Percentiles rank a stretch among this genome's conserved stretches.
phyloP scores from a whole-genome alignment of 108 stramenopile genomes.

The Cyclostephanos tholiformis region DNA sequence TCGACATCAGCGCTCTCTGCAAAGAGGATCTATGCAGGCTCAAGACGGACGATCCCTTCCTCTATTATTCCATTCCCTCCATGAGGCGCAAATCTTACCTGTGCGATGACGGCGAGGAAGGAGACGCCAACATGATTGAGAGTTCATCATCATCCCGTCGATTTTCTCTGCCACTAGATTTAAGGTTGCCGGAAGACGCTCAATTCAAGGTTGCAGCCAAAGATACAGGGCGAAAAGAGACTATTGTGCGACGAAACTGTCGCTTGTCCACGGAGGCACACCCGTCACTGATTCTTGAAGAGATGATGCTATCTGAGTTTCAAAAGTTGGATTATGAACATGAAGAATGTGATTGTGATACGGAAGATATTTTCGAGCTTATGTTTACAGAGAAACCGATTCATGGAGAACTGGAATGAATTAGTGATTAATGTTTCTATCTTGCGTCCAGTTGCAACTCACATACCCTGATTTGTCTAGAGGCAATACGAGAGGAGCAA shows the following conservation, averaged over 20 bases:
- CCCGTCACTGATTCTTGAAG: conserved; percentile 1
- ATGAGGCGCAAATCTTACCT: conserved; percentile 2
- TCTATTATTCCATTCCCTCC: conserved; percentile 7
- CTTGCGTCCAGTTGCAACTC: too few species aligned
- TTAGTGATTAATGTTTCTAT: too few species aligned
- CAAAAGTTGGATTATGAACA: conserved; percentile 7
- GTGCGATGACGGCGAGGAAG: background rate
- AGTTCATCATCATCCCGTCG: background rate
- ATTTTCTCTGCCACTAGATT: background rate
- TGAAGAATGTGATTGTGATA: background rate
- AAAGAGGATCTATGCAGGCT: background rate
- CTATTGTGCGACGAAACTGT: background rate
- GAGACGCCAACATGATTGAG: background rate
- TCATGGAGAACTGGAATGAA: too few species aligned
- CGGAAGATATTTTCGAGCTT: background rate
- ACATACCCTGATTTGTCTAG: too few species aligned
- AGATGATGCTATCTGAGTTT: background rate
- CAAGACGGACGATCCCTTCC: conserved; percentile 6
- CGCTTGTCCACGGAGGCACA: conserved; percentile 8
- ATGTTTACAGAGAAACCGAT: too few species aligned
- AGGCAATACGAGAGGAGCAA: too few species aligned
- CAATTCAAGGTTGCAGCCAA: background rate
- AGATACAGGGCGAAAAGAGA: background rate
- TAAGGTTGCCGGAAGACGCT: background rate
- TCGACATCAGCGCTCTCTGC: background rate